These are phyloP conservation scores for Leptographium wingfieldii DNA, from an alignment of 2,329 filamentous ascomycete genomes.

Conservation along the genomic window DNA sequence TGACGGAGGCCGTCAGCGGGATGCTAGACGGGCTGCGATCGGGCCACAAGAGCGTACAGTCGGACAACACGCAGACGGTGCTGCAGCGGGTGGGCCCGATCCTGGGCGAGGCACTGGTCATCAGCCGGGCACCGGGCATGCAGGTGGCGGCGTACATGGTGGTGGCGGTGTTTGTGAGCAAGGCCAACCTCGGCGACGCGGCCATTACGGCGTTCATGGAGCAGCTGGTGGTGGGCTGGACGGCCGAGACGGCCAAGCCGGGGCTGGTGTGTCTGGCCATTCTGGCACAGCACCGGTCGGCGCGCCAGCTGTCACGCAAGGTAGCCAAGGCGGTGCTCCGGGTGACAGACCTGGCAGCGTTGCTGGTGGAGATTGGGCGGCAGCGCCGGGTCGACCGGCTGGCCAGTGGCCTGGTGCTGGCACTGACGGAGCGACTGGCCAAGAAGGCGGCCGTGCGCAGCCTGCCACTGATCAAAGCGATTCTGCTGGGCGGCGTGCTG, in stretches of 20 bases:
- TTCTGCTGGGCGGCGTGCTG: constrained; percentile 47
- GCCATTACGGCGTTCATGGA: constrained; percentile 84
- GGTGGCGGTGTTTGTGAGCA: constrained; percentile 71
- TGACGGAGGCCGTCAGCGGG: constrained; percentile 71
- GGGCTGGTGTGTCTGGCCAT: constrained; percentile 72
- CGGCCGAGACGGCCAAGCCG: constrained; percentile 55
- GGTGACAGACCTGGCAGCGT: constrained; percentile 44
- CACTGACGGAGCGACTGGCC: constrained; percentile 46
- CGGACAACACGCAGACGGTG: constrained; percentile 69
- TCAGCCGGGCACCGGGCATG: constrained; percentile 64
- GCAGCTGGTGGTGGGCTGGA: constrained; percentile 68
- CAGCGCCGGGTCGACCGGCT: constrained; percentile 59
- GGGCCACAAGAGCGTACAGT: constrained; percentile 62
- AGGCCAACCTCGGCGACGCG: constrained; percentile 64
- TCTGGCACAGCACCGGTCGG: constrained; percentile 65
- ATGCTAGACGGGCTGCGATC: constrained; percentile 69
- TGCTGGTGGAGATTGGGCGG: constrained; percentile 48
- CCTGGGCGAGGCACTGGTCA: constrained; percentile 63
- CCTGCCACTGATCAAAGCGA: constrained; percentile 46
- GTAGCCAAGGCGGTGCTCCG: constrained; percentile 59
- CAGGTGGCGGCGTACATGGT: constrained; percentile 89
- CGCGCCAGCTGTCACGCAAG: constrained; percentile 54
- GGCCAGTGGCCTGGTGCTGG: constrained; percentile 57
- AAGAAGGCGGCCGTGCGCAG: constrained; percentile 46
- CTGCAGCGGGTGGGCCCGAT: constrained; percentile 53